Evolutionary conservation across 1,139 yeast species (phyloP), one percentile per base, ranked within the genome.

Genomic region (Yamadazyma dendronema): DNA sequence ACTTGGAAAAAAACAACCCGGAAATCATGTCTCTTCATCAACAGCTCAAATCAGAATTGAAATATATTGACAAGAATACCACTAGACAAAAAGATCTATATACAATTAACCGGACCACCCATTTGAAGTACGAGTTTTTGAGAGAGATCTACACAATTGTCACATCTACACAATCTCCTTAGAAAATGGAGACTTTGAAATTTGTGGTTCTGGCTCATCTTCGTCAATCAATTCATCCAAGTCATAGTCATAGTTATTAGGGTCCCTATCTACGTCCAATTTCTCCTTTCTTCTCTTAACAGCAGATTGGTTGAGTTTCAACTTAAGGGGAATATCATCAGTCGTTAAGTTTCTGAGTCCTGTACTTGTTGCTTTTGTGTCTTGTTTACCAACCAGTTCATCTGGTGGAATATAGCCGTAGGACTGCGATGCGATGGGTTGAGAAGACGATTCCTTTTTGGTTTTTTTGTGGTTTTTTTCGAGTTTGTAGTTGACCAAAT

Each of bases 361-460:
- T n/a, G 59, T 44, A 8, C 63, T 54, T n/a, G 48, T 49, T 4
- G 59, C 56, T 28, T 43, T 48, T 7, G 46, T 35, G 4, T 49
- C 45, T 16, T 47, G 38, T 19, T 40, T 31, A 12, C n/a, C 10
- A 22, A 46, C 43, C 12, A 51, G 52, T 39, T 64, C 70, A 47
- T 69, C 74, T 23, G 75, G 74, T 4, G 75, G 74, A 27, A 66
- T 46, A 46, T 70, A 70, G 1, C 68, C 72, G 14, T 26, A 26
- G 6, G 29, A 13, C 14, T 26, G 29, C 6, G 34, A 30, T 28
- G 30, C n/a, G n/a, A n/a, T 26, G 17, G 19, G 21, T 7, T 32
- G 13, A 12, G 17, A 14, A 10, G 28, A n/a, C 3, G 19, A 9
- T 9, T 28, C 30, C 28, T 33, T 21, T 11, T 17, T 16, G 2